Percentiles rank a stretch among this genome's conserved stretches.
These are phyloP conservation scores for Blastobotrys aristatus DNA, from an alignment of 1,139 yeast genomes.

Conservation along the genomic window DNA sequence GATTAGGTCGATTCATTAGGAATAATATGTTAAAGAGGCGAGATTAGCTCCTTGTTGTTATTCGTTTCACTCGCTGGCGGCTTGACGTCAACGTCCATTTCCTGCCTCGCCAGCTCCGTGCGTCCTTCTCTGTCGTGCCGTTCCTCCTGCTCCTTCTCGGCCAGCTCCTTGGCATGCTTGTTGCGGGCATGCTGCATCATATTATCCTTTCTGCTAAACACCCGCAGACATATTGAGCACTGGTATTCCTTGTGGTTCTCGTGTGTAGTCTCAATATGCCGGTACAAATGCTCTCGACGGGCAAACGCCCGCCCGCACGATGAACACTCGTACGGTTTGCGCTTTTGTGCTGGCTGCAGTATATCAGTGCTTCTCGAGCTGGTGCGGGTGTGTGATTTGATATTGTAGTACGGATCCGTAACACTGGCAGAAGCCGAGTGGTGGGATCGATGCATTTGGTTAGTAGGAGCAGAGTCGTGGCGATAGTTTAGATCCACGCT, in stretches of 20 bases:
- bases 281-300: slow-evolving; percentile 26
- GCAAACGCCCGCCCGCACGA: slow-evolving; percentile 28
- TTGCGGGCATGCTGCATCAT: slow-evolving; percentile 31
- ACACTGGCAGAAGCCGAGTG: slow-evolving; percentile 10
- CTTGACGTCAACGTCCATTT: neutral
- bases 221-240: slow-evolving; percentile 25
- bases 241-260: slow-evolving; percentile 28
- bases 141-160: slow-evolving; percentile 8
- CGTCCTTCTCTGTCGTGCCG: neutral
- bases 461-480: neutral
- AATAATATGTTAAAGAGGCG: neutral
- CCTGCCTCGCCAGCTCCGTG: neutral
- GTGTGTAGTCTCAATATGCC: slow-evolving; percentile 30
- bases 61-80: neutral
- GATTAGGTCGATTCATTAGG: neutral
- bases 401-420: slow-evolving; percentile 10
- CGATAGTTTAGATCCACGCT: slow-evolving; percentile 10
- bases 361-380: neutral
- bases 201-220: slow-evolving; percentile 27
- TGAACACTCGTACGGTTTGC: slow-evolving; percentile 25
- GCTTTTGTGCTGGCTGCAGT: slow-evolving; percentile 14
- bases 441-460: neutral
- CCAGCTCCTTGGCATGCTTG: slow-evolving; percentile 21
- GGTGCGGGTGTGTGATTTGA: neutral
- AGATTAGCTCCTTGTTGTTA: neutral